Evolutionary conservation across 176 grass and related monocot genomes (phyloP), one percentile per base, ranked within the genome.

Genomic region (Puccinellia tenuiflora): DNA sequence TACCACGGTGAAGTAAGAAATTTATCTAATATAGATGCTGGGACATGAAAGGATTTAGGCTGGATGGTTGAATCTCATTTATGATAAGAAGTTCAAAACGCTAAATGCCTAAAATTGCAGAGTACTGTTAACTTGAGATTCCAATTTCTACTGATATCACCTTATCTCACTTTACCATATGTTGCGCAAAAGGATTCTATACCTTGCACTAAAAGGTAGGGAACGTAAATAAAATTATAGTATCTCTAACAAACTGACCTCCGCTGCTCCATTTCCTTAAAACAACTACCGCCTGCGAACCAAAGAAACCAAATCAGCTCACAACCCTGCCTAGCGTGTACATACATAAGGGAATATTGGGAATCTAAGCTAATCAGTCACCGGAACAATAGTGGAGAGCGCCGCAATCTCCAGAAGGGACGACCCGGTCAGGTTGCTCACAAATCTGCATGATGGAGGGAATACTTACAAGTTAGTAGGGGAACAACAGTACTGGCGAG

Each of bases 351-450:
- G 60, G 73, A 52, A 81, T 56, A 22, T 21, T 48, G 20, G 8
- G 54, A 76, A 56, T 40, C 34, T 3, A 52, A 55, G 28, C 26
- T 33, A 33, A 66, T 60, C 21, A 29, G 26, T 52, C 83, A 93
- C 96, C 64, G 90, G 96, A 43, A 95, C 85, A 25, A 95, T 86
- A 37, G 88, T 78, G 52, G 96, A 95, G 39, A 98, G 88, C 9
- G 87, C 90, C 15, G 85, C 88, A 37, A 95, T 93, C 88, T 97
- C 94, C 24, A 78, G 9, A 24, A 92, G 67, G 43, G 93, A 95
- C 52, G 93, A 92, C 18, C 93, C 93, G 8, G 83, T 62, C 67
- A 95, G 65, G 79, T 95, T 95, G 88, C 90, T 95, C 13, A 95
- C 90, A 17, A 95, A 95, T 74, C 93, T 92, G 90, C 55, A 11